Evolutionary conservation across 2,329 filamentous ascomycete genomes (phyloP), one percentile per base, ranked within the genome.

Genomic region (Sclerotinia sclerotiorum): DNA sequence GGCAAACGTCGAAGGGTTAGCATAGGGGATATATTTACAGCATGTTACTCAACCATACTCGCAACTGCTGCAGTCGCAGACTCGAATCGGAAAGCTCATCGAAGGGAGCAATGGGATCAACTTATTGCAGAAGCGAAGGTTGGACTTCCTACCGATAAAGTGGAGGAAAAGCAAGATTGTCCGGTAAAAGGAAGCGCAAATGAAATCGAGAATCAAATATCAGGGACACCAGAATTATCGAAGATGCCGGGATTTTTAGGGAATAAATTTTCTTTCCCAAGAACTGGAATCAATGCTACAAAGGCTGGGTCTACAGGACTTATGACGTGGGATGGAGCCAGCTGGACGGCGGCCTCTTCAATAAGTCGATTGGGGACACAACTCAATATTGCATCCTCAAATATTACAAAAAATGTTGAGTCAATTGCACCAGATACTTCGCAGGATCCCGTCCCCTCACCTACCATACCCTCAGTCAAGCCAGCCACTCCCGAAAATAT

Each of bases 31-130:
- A 71, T 88, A 69, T 83, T 89, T 75, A 91, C 89, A 32, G 85
- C 89, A 51, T 85, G 84, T 76, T 92, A 91, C 75, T 89, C 89
- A 35, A 86, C 87, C 46, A 84, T 90, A 66, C 85, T 91, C 74
- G 88, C 87, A 6, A 85, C 87, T 2, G 89, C 88, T 2, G 84
- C 88, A 15, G 80, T 90, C 3, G 80, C 85, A 42, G 90, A 93
- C 76, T 85, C 85, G 7, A 80, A 82, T 39, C 77, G 80, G 42
- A 91, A 92, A 76, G 82, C 86, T 66, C 80, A 81, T 52, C 82
- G 86, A 70, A 82, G 85, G 58, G 82, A 81, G 70, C 84, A 88
- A 71, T 86, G 90, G 80, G 88, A 92, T 67, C 76, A 79, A 27
- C 84, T 85, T 68, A 84, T 92, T 72, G 83, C 84, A 39, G 81